These are phyloP conservation scores for Orobanche coerulescens DNA, from an alignment of 257 asterid species.

Conservation along the genomic window DNA sequence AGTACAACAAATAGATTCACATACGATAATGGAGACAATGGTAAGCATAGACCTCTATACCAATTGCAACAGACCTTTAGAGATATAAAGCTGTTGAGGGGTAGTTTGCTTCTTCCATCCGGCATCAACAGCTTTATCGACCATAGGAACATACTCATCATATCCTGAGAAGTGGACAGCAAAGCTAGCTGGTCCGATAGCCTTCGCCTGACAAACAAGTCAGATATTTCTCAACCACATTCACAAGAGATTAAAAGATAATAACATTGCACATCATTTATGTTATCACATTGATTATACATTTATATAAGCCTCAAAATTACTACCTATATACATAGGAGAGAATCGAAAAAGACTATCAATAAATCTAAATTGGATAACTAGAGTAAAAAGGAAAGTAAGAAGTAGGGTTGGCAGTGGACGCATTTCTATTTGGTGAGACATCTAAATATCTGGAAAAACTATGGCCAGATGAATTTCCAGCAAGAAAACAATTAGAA, in stretches of 20 bases:
- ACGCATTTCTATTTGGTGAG: neutral
- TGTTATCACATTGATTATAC: too few species aligned
- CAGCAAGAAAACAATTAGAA: neutral
- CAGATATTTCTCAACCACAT: slow-evolving; percentile 5
- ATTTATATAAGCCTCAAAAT: neutral
- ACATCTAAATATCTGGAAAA: slow-evolving; percentile 2
- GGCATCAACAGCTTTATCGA: slow-evolving; percentile 94
- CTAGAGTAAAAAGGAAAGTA: neutral
- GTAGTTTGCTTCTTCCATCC: slow-evolving; percentile 67
- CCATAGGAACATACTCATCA: slow-evolving; percentile 99
- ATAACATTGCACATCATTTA: neutral
- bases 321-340: neutral
- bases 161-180: slow-evolving; percentile 53
- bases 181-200: slow-evolving; percentile 51
- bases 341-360: neutral
- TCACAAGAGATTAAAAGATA: neutral
- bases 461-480: too few species aligned
- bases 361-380: neutral
- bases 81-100: slow-evolving; percentile 38
- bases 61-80: slow-evolving; percentile 45
- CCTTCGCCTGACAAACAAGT: slow-evolving; percentile 59
- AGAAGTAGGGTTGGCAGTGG: neutral
- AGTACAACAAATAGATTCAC: too few species aligned
- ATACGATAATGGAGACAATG: neutral
- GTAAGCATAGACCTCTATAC: slow-evolving; percentile 6